Percentiles rank a stretch among this genome's conserved stretches.
These are phyloP conservation scores for Scytalidium sp. DNA, from an alignment of 2,329 filamentous ascomycete species.

Conservation along the genomic window DNA sequence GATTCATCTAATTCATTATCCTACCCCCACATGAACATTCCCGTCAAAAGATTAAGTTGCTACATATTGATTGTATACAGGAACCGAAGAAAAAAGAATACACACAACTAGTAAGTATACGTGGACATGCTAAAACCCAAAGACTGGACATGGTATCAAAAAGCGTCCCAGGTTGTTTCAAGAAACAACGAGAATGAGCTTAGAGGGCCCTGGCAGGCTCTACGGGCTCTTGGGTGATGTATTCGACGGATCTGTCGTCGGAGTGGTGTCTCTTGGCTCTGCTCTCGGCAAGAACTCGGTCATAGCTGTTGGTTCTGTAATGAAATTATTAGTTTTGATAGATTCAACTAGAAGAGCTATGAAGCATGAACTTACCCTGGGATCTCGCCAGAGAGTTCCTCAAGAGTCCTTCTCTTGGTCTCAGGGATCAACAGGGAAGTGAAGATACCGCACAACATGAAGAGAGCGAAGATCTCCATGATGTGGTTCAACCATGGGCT, in stretches of 20 bases:
- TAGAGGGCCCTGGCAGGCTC: no score
- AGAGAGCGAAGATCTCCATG: conserved; percentile 75
- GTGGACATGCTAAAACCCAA: no score
- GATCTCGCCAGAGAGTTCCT: conserved; percentile 63
- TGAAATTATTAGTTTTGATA: neutral
- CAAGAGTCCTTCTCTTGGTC: conserved; percentile 72
- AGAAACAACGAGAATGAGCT: no score
- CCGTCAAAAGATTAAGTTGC: no score
- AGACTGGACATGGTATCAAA: no score
- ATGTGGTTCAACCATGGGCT: conserved; percentile 66
- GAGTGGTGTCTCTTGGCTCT: neutral
- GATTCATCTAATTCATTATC: no score
- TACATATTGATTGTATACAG: no score
- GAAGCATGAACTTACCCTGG: conserved; percentile 4
- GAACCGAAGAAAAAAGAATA: no score
- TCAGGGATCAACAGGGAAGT: conserved; percentile 72
- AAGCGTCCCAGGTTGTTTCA: no score
- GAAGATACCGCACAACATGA: conserved; percentile 73
- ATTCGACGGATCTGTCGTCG: neutral
- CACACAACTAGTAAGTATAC: no score
- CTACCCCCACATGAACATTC: no score
- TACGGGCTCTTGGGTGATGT: no score
- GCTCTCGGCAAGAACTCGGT: neutral
- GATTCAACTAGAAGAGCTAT: neutral
- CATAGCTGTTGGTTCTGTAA: neutral